Evolutionary conservation across 257 asterid genomes (phyloP).

Genomic region (Ballota nigra): DNA sequence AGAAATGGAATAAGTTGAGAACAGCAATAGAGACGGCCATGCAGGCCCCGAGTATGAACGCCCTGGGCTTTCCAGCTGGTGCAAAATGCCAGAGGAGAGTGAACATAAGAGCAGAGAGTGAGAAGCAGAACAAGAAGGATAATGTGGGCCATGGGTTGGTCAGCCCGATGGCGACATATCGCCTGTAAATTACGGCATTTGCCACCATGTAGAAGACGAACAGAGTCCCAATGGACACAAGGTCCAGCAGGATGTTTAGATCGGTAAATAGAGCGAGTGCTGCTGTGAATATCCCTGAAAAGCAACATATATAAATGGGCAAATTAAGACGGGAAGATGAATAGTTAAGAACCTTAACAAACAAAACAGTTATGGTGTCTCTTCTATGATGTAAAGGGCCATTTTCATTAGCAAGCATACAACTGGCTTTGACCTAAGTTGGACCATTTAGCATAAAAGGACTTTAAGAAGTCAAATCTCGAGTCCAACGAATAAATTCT

Average conservation of each 20-base stretch:
- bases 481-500: conserved; percentile 25
- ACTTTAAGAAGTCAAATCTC: conserved; percentile 21
- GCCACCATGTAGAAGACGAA: conserved; percentile 95
- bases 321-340: neutral
- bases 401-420: conserved; percentile 17
- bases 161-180: conserved; percentile 54
- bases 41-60: conserved; percentile 63
- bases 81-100: conserved; percentile 64
- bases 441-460: neutral
- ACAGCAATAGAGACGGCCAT: conserved; percentile 47
- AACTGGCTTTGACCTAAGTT: conserved; percentile 22
- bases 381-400: conserved; percentile 13
- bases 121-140: conserved; percentile 55
- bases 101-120: conserved; percentile 61
- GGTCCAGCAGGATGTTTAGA: conserved; percentile 61
- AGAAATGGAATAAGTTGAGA: conserved; percentile 50
- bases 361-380: conserved; percentile 4
- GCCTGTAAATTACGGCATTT: conserved; percentile 82
- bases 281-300: conserved; percentile 83
- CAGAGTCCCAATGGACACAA: conserved; percentile 79
- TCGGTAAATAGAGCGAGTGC: conserved; percentile 81
- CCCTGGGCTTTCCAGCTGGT: conserved; percentile 64
- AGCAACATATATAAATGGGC: neutral
- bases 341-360: neutral
- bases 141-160: conserved; percentile 81